Evolutionary conservation across 192 early-diverging fungal genomes (phyloP), one percentile per base, ranked within the genome.

Genomic region (Umbelopsis sp.): DNA sequence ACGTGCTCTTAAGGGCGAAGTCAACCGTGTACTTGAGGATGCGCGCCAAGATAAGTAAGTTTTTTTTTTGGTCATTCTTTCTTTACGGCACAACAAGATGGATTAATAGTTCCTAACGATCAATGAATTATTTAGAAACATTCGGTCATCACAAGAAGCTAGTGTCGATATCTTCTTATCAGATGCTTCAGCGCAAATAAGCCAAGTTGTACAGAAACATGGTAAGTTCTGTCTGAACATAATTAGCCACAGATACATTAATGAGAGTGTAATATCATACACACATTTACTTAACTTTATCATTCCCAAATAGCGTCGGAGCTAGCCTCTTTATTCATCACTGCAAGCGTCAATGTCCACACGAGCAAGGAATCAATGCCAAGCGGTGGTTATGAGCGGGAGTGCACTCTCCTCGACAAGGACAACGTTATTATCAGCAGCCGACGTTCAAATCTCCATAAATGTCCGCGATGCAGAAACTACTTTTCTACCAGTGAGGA

Each of bases 401-500:
- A 62, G 34, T 62, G 56, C 14, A 16, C 56, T 62, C 14, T 62
- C 10, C 1, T 14, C 4, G 31, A 62, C 31, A 26, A 17, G 17
- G 56, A 62, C 31, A 29, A 16, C 26, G 31, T 62, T 6, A n/a
- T 62, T 22, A 81, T 91, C 71, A 78, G 82, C 7, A 81, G 85
- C 34, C 80, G 80, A 8, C 81, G 77, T 22, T 83, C 89, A 14
- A 50, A 68, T 12, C 38, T 80, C 54, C 85, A 90, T 71, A 94
- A 94, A 71, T 94, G 93, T 69, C 93, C 93, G 21, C 86, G 93
- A 38, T 94, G 93, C 78, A 91, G 93, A 90, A 89, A 86, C 69
- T 89, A 85, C 51, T 79, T 81, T 54, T 84, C 91, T 1, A 50
- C 62, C 0, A 67, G 73, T 9, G 80, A 75, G 2, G 80, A 86